phyloP scores from a whole-genome alignment of 192 early-diverging fungal genomes.

The Paraglomus occultum region DNA sequence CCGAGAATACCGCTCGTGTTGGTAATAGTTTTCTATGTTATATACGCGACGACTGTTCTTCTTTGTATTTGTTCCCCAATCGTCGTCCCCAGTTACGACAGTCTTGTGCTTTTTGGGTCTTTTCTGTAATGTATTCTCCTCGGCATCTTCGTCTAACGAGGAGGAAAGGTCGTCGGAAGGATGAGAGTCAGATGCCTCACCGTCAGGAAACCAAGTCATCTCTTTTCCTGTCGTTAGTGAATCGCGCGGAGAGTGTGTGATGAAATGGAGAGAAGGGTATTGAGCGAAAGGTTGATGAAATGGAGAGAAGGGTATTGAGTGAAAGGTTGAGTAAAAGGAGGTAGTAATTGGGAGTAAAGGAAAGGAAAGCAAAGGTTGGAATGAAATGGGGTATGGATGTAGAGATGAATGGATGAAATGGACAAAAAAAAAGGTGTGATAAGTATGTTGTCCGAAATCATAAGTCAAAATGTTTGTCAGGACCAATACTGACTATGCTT shows the following conservation, averaged over 20 bases:
- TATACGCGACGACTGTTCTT: neutral
- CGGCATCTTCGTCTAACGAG: neutral
- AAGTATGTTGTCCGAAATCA: too few relatives aligned
- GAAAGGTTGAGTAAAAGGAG: neutral
- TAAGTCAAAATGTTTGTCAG: too few relatives aligned
- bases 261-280: too few relatives aligned
- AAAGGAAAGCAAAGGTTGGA: neutral
- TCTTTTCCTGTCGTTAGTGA: too few relatives aligned
- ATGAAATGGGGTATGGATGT: neutral
- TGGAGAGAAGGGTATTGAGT: too few relatives aligned
- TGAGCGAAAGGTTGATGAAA: too few relatives aligned
- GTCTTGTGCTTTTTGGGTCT: slow-evolving; percentile 27
- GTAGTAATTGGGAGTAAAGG: neutral
- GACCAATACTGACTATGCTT: too few relatives aligned
- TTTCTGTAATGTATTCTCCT: neutral
- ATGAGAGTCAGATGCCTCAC: too few relatives aligned
- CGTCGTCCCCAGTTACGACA: slow-evolving; percentile 6
- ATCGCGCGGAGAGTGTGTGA: too few relatives aligned
- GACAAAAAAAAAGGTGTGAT: too few relatives aligned
- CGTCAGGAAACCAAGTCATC: too few relatives aligned
- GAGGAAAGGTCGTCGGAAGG: too few relatives aligned
- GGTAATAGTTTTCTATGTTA: neutral
- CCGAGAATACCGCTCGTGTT: slow-evolving; percentile 37
- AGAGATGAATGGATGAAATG: neutral
- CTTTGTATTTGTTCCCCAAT: neutral